Conservation (phyloP, 2,329 filamentous ascomycete species). For the Pseudogymnoascus sp. region DNA sequence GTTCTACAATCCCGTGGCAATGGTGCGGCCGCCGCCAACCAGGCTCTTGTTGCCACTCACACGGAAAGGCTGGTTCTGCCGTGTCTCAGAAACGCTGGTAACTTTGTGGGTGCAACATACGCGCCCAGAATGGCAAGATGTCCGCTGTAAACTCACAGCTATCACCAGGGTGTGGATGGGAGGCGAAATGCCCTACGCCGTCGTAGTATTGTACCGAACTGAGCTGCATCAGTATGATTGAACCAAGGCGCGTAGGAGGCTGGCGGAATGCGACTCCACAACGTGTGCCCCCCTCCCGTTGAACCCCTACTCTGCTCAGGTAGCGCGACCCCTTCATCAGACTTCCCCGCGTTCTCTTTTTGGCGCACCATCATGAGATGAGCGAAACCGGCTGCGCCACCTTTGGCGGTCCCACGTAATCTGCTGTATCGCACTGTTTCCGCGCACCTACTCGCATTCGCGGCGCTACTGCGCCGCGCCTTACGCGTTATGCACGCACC, state of each 20-base stretch:
- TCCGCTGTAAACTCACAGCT: background rate
- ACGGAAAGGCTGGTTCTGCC: background rate
- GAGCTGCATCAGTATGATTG: background rate
- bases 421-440: conserved; percentile 3
- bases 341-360: conserved; percentile 1
- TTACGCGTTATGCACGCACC: conserved; percentile 8
- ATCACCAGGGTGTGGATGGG: background rate
- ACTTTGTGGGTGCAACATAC: background rate
- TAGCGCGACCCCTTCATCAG: conserved; percentile 6
- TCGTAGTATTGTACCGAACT: background rate
- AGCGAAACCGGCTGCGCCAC: conserved; percentile 7
- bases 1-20: background rate
- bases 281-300: background rate
- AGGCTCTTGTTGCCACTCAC: background rate
- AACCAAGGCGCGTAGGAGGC: background rate
- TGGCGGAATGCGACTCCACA: background rate
- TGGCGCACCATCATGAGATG: conserved; percentile 4
- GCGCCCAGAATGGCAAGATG: background rate
- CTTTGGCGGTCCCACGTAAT: conserved; percentile 3
- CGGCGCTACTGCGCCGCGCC: conserved; percentile 1
- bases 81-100: conserved; percentile 7
- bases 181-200: background rate
- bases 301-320: conserved; percentile 2
- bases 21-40: background rate
- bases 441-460: background rate